Conservation (phyloP, 306 rosid species). For the Delonix regia region DNA sequence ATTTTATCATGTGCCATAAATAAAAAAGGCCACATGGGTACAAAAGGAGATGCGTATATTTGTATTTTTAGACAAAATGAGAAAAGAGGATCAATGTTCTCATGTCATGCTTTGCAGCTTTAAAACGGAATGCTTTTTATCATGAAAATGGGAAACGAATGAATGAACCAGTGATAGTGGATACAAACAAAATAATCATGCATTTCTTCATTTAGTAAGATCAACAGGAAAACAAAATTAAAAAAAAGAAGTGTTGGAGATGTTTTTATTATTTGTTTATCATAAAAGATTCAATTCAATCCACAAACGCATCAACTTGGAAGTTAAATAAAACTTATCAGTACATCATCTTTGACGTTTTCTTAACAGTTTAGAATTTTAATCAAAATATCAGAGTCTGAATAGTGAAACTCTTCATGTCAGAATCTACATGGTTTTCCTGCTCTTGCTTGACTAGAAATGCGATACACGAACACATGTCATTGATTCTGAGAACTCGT, state of each 20-base stretch:
- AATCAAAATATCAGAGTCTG: slow-evolving; percentile 16
- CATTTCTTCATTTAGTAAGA: slow-evolving; percentile 3
- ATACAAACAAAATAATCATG: neutral
- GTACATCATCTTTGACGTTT: neutral
- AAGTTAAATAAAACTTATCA: too few relatives aligned
- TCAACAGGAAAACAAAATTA: too few relatives aligned
- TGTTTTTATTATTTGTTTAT: neutral
- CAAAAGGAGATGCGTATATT: slow-evolving; percentile 31
- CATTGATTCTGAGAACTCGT: neutral
- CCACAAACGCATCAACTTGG: neutral
- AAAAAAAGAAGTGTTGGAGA: neutral
- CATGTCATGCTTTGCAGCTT: slow-evolving; percentile 54
- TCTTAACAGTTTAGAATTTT: neutral
- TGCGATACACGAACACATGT: neutral
- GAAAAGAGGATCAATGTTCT: slow-evolving; percentile 44
- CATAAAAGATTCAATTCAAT: too few relatives aligned
- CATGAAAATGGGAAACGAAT: slow-evolving; percentile 41
- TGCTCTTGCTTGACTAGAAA: slow-evolving; percentile 6
- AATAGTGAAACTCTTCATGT: neutral
- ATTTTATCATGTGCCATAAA: slow-evolving; percentile 51
- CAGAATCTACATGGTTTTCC: slow-evolving; percentile 23
- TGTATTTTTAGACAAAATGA: slow-evolving; percentile 45
- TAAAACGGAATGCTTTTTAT: slow-evolving; percentile 45
- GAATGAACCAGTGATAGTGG: slow-evolving; percentile 24
- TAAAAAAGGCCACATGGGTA: slow-evolving; percentile 45